Evolutionary conservation across 345 rosid species (phyloP).

Genomic region (Gossypium rotundifolium): DNA sequence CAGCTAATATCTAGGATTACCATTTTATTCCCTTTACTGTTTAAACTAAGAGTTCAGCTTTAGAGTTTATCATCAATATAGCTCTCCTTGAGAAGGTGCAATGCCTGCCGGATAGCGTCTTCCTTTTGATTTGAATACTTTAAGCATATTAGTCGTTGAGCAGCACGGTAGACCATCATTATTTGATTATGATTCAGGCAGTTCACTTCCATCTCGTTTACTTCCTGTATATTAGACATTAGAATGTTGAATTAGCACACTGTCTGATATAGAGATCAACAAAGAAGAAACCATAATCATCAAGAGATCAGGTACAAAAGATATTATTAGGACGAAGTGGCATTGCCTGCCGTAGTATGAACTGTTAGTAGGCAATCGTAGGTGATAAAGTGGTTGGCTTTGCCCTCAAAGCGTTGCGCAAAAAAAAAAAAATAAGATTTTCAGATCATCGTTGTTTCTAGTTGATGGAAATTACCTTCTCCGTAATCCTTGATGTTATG

Average conservation of each 20-base stretch:
- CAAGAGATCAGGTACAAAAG: neutral
- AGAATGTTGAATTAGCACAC: neutral
- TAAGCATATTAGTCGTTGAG: constrained; percentile 67
- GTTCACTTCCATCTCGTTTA: constrained; percentile 58
- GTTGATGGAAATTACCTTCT: constrained; percentile 37
- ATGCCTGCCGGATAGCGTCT: constrained; percentile 59
- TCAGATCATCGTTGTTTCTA: neutral
- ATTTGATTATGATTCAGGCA: constrained; percentile 39
- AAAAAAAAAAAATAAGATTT: no score
- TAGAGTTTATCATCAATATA: constrained; percentile 35
- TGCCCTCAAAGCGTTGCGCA: no score
- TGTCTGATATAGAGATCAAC: neutral
- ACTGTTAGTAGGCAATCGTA: no score
- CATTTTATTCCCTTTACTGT: neutral
- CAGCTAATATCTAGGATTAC: neutral
- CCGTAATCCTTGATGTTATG: constrained; percentile 61
- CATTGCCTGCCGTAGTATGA: no score
- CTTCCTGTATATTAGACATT: constrained; percentile 38
- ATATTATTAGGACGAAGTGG: no score
- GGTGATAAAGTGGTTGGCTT: no score
- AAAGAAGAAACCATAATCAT: neutral
- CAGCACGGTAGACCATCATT: constrained; percentile 44
- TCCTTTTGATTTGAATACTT: constrained; percentile 60
- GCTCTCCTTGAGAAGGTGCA: constrained; percentile 60
- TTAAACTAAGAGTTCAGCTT: neutral